phyloP scores from a whole-genome alignment of 1,284 basidiomycete species.

The Cryptococcus sp. region DNA sequence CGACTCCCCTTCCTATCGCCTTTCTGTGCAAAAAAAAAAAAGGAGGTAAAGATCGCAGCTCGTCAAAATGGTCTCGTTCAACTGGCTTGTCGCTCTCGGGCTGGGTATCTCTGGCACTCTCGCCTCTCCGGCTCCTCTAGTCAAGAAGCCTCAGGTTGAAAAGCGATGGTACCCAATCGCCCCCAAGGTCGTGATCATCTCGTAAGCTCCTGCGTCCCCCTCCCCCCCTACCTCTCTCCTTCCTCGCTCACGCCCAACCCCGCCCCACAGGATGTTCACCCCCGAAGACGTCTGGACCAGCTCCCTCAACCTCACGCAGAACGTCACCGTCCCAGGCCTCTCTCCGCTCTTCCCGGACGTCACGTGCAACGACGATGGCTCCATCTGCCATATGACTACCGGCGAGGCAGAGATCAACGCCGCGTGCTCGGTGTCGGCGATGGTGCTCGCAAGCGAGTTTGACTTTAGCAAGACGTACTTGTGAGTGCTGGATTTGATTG shows the following conservation, averaged over 20 bases:
- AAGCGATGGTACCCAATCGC: constrained; percentile 21
- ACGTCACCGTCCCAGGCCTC: constrained; percentile 52
- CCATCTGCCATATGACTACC: constrained; percentile 50
- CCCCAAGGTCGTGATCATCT: constrained; percentile 40
- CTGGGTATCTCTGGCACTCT: not conserved
- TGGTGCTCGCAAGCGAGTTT: constrained; percentile 50
- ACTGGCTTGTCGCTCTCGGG: constrained; percentile 1
- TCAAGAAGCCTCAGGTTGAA: not conserved
- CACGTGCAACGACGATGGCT: constrained; percentile 50
- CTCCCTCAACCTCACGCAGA: constrained; percentile 42
- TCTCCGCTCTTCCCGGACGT: constrained; percentile 54
- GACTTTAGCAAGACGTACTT: constrained; percentile 55
- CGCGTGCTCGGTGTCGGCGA: constrained; percentile 50
- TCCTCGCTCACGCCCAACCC: not conserved
- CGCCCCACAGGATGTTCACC: constrained; percentile 36
- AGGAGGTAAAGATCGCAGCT: too few species aligned
- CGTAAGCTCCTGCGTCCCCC: constrained; percentile 18
- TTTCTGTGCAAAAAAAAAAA: not conserved
- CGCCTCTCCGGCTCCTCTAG: constrained; percentile 4
- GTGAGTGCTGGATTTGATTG: constrained; percentile 26
- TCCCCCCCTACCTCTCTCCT: not conserved
- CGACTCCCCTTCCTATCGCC: not conserved
- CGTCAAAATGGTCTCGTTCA: constrained; percentile 3
- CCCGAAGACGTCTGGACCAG: constrained; percentile 46
- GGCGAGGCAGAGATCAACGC: constrained; percentile 56